Evolutionary conservation across 139 green algal genomes (phyloP), one percentile per base, ranked within the genome.

Genomic region (Ettlia oleoabundans): DNA sequence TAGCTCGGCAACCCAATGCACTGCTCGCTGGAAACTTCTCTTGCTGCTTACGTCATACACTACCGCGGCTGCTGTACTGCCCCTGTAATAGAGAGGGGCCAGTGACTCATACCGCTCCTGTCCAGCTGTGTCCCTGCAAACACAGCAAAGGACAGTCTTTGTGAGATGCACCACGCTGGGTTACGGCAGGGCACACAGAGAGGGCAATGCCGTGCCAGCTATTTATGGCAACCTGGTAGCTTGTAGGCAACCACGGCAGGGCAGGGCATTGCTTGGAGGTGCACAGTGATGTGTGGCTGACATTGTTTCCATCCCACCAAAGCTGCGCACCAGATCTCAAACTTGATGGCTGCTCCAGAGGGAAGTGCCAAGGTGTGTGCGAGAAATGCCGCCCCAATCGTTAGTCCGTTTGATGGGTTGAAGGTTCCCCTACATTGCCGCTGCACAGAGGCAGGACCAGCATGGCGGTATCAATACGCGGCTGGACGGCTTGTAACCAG

Each of bases 11-110:
- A 93, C 52, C 96, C 96, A 99, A 42, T 91, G 93, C 86, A 98
- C 97, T 1, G 96, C 96, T 24, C 96, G 90, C 21, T 87, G 84
- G 47, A 98, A 98, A 13, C 93, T 98, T 37, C 97, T 92, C 33
- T 86, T 68, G 78, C 84, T 89, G 26, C 82, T 93, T 32, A 97
- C 90, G 76, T 97, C 93, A 78, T 91, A 97, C 33, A 97, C 93
- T 32, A 99, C 93, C 64, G 99, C 93, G 2, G 96, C 96, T 32
- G 96, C 96, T 21, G 96, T 93, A 5, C 95, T 95, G 2, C 96
- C 94, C 4, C 96, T 90, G 90, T 99, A 99, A 84, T 99, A 99
- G 95, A 99, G 99, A 18, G 96, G 96, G 6, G 96, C 96, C 53
- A 99, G 87, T 61, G 91, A 97, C 85, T 98, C 96, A 84, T 99